Conservation (phyloP, 768 basidiomycete genomes). For the Erythrobasidium yunnanense region DNA sequence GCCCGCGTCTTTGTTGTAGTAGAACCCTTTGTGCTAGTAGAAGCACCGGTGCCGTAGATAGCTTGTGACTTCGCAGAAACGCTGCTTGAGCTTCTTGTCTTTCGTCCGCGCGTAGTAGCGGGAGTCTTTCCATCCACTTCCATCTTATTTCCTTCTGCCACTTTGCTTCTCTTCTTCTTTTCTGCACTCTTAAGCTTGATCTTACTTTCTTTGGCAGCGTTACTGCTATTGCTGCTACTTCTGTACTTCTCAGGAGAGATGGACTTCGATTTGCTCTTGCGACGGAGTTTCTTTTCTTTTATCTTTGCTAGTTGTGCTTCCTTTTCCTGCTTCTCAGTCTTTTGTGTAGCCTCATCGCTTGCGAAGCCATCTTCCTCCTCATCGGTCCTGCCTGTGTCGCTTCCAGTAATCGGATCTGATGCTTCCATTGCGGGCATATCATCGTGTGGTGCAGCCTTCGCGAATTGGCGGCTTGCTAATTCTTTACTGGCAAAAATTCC, state of each 20-base stretch:
- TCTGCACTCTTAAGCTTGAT: background rate
- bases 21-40: no score
- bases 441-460: background rate
- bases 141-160: background rate
- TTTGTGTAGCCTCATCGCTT: background rate
- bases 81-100: no score
- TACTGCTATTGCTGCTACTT: no score
- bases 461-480: background rate
- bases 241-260: no score
- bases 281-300: background rate
- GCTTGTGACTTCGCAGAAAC: no score
- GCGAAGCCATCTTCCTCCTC: background rate
- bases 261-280: background rate
- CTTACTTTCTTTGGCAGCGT: background rate
- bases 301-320: background rate
- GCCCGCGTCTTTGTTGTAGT: no score
- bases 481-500: background rate
- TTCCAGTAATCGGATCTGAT: background rate
- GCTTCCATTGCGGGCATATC: background rate
- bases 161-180: background rate
- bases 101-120: background rate
- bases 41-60: no score
- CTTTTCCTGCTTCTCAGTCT: background rate
- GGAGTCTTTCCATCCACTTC: background rate
- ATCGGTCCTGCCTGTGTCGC: background rate